Evolutionary conservation across 371 early-diverging fungal genomes (phyloP).

Genomic region (Mortierella sp.): DNA sequence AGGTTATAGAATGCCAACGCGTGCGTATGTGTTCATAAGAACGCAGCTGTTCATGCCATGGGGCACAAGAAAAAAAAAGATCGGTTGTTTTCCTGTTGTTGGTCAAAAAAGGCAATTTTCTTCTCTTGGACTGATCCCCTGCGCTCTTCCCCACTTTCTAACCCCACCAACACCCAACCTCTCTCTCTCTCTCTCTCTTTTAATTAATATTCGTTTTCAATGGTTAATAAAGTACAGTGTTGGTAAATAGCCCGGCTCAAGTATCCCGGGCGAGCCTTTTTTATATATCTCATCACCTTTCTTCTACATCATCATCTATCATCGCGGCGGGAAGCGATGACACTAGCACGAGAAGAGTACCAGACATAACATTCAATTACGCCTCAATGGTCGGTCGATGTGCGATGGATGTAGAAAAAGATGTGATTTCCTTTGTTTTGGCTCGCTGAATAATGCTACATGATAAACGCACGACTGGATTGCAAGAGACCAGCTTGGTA

Average conservation of each 20-base stretch:
- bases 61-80: background rate
- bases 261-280: background rate
- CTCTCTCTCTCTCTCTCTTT: background rate
- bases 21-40: background rate
- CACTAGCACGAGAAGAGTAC: background rate
- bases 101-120: slow-evolving; percentile 14
- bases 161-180: background rate
- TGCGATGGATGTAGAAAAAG: background rate
- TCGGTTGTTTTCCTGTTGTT: background rate
- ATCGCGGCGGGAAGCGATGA: background rate
- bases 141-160: background rate
- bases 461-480: background rate
- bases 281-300: background rate
- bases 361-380: background rate
- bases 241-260: background rate
- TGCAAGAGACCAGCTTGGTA: background rate
- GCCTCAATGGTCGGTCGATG: background rate
- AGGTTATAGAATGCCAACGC: background rate
- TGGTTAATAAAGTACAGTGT: background rate
- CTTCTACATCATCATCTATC: background rate
- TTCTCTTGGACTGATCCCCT: slow-evolving; percentile 13
- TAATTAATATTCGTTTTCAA: background rate
- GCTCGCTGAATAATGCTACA: slow-evolving; percentile 5
- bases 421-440: background rate
- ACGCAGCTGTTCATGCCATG: background rate